A percentile compares a stretch with the other conserved stretches of the same genome.
Evolutionary conservation across 1,284 basidiomycete genomes (phyloP).

Genomic region (Fomitopsis betulina): DNA sequence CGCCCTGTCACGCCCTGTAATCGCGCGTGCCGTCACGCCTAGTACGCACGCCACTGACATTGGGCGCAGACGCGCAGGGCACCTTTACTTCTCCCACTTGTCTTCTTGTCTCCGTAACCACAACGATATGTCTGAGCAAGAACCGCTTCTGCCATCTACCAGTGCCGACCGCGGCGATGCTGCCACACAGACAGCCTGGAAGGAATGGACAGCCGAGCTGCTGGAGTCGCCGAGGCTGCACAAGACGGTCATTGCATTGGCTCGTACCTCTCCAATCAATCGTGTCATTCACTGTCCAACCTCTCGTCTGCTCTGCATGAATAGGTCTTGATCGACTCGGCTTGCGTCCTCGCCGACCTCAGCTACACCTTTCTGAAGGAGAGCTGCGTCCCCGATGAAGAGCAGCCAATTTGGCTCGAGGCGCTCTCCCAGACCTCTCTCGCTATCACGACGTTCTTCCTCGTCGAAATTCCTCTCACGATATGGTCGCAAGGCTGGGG

Average conservation of each 20-base stretch:
- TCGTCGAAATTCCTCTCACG: constrained; percentile 69
- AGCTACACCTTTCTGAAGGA: constrained; percentile 59
- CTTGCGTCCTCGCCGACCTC: constrained; percentile 65
- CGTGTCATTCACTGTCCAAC: constrained; percentile 6
- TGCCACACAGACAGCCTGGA: constrained; percentile 23
- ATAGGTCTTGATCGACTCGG: constrained; percentile 62
- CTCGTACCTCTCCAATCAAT: constrained; percentile 27
- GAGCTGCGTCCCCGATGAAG: constrained; percentile 43
- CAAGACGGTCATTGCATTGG: constrained; percentile 57
- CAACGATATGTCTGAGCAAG: constrained; percentile 41
- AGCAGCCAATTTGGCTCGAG: constrained; percentile 57
- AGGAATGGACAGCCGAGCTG: constrained; percentile 37
- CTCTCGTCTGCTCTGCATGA: not conserved
- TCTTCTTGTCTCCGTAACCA: not conserved
- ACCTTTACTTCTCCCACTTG: not conserved
- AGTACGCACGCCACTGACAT: constrained; percentile 5
- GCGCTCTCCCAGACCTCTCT: constrained; percentile 59
- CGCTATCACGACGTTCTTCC: constrained; percentile 64
- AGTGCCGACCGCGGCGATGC: constrained; percentile 9
- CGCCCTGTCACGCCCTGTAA: constrained; percentile 6
- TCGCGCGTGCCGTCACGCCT: not conserved
- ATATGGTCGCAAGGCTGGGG: constrained; percentile 57
- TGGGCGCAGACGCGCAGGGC: constrained; percentile 1
- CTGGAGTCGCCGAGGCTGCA: constrained; percentile 55
- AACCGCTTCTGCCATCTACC: constrained; percentile 47